Evolutionary conservation across 768 basidiomycete species (phyloP), one percentile per base, ranked within the genome.

Genomic region (Tylopilus vinaceipallidus): DNA sequence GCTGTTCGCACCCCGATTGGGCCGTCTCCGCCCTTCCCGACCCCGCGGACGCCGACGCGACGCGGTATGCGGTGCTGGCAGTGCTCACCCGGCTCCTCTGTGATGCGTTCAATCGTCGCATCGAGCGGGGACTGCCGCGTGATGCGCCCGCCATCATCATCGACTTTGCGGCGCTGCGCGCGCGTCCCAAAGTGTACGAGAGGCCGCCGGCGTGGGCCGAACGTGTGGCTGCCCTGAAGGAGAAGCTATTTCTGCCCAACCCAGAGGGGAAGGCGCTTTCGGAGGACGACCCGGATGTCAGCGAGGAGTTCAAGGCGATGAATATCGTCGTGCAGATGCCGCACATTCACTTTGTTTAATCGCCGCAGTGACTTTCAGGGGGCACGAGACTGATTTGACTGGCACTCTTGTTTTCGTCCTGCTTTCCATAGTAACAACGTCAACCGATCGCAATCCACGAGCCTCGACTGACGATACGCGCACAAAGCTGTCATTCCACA

Each of bases 321-420:
- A 51, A 51, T 35, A 45, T 53, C 33, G 30, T 53, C 38, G 49
- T 51, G 20, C 48, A 35, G 33, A 53, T 50, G 49, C 52, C 52
- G 4, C 52, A 53, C 19, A 53, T 53, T 12, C 38, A 53, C 20
- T 53, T 53, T 17, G 33, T 45, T 42, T 53, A 16, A 35, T 20
- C 23, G 14, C 16, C 11, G 27, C 27, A 29, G 27, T 29, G 27
- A 29, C 11, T 29, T 29, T n/a, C n/a, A n/a, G n/a, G n/a, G n/a
- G n/a, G n/a, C n/a, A n/a, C n/a, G n/a, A n/a, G n/a, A n/a, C n/a
- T n/a, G n/a, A n/a, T n/a, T n/a, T n/a, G n/a, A n/a, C n/a, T n/a
- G n/a, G n/a, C n/a, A n/a, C n/a, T n/a, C n/a, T n/a, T n/a, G n/a
- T n/a, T n/a, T n/a, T n/a, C n/a, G n/a, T n/a, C n/a, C n/a, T n/a